Conservation (phyloP, 2,329 filamentous ascomycete species). For the Capronia americana region DNA sequence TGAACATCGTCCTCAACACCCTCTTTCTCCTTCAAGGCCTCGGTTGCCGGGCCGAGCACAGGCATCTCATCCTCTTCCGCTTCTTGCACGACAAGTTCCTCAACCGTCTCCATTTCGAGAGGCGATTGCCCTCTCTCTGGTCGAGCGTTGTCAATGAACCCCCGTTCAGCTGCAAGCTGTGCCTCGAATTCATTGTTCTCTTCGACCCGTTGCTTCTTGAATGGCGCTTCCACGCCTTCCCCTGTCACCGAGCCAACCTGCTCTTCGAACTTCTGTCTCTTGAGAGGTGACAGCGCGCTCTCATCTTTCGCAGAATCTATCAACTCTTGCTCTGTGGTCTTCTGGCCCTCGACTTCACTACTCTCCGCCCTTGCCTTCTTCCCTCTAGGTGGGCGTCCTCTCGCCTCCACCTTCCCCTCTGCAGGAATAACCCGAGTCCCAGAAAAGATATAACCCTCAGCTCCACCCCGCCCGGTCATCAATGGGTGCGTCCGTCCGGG, state of each 20-base stretch:
- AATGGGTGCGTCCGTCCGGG: conserved; percentile 90
- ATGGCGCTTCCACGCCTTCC: neutral
- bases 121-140: conserved; percentile 28
- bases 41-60: conserved; percentile 1
- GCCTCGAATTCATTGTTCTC: neutral
- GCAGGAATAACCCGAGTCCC: conserved; percentile 80
- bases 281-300: neutral
- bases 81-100: neutral
- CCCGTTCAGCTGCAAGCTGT: neutral
- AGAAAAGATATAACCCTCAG: conserved; percentile 90
- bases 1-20: conserved; percentile 11
- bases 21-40: conserved; percentile 12
- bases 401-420: conserved; percentile 76
- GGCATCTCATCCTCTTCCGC: conserved; percentile 1
- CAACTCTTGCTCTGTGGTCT: neutral
- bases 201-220: neutral
- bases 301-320: neutral
- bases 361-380: conserved; percentile 60
- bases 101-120: conserved; percentile 33
- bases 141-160: neutral
- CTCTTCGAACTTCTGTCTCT: neutral
- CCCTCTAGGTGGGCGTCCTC: conserved; percentile 64
- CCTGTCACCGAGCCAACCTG: neutral
- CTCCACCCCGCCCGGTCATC: conserved; percentile 87
- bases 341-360: neutral